phyloP scores from a whole-genome alignment of 148 eudicot species.

The Cornus florida region DNA sequence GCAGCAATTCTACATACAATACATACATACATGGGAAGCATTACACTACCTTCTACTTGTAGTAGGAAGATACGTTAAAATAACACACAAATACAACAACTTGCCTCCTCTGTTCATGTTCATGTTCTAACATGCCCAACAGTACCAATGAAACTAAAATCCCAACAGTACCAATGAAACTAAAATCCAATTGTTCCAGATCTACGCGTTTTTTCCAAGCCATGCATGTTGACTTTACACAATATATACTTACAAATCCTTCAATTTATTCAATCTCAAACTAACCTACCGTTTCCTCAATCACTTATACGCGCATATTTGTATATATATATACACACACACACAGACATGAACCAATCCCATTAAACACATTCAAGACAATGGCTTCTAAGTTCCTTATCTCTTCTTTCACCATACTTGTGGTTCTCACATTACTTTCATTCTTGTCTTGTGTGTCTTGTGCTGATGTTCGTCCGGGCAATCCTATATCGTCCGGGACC shows the following conservation, averaged over 20 bases:
- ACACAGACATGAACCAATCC: neutral
- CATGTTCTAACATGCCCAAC: no score
- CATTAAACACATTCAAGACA: neutral
- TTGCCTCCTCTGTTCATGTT: neutral
- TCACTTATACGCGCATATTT: neutral
- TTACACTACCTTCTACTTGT: neutral
- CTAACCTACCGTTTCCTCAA: neutral
- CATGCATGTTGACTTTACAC: constrained; percentile 19
- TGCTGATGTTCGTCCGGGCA: constrained; percentile 11
- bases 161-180: no score
- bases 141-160: no score
- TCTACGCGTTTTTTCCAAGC: constrained; percentile 21
- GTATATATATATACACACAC: neutral
- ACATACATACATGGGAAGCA: neutral
- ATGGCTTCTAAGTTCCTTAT: constrained; percentile 2
- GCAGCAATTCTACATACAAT: neutral
- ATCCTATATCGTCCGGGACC: constrained; percentile 33
- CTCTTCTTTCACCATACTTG: constrained; percentile 3
- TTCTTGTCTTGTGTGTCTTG: constrained; percentile 6
- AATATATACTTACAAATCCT: neutral
- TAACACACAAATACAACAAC: neutral
- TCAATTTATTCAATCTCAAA: neutral
- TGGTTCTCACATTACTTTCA: constrained; percentile 13
- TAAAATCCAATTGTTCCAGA: neutral
- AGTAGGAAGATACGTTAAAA: no score